Conservation (phyloP, 768 basidiomycete species). For the Tremella fuciformis region DNA sequence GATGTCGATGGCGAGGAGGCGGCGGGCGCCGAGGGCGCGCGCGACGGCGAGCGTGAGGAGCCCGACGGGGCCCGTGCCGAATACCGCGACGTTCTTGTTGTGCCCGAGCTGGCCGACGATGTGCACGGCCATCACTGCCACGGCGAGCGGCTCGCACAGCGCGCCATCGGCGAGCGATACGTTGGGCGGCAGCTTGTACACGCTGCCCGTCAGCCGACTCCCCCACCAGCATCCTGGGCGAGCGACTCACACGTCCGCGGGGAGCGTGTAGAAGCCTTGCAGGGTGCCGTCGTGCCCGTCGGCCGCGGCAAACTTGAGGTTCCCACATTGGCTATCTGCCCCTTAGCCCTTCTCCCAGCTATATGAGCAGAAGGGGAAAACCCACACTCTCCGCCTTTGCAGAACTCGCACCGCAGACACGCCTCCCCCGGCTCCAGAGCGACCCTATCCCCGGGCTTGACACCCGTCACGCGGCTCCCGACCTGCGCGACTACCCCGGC, state of each 20-base stretch:
- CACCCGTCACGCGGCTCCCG: constrained; percentile 42
- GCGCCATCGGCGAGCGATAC: not conserved
- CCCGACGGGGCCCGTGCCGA: constrained; percentile 79
- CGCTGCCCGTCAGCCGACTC: not conserved
- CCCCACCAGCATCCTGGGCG: not conserved
- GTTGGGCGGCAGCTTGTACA: not conserved
- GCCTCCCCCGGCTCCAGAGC: constrained; percentile 84
- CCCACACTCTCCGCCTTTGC: constrained; percentile 80
- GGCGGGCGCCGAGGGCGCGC: constrained; percentile 79
- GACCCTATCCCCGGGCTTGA: constrained; percentile 80
- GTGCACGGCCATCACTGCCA: constrained; percentile 81
- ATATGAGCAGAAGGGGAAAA: constrained; percentile 33
- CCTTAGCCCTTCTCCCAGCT: constrained; percentile 58
- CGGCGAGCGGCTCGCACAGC: constrained; percentile 86
- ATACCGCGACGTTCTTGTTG: constrained; percentile 72
- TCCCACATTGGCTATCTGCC: constrained; percentile 54
- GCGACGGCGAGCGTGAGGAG: constrained; percentile 79
- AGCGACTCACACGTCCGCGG: constrained; percentile 66
- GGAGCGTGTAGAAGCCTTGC: constrained; percentile 74
- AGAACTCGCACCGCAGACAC: constrained; percentile 73
- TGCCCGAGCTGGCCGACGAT: constrained; percentile 68
- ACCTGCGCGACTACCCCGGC: constrained; percentile 24
- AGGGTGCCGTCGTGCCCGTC: constrained; percentile 80
- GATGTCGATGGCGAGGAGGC: constrained; percentile 67
- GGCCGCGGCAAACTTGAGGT: constrained; percentile 82